A percentile compares a stretch with the other conserved stretches of the same genome.
Conservation (phyloP, 768 basidiomycete species). For the Leccinum subgranulosum region DNA sequence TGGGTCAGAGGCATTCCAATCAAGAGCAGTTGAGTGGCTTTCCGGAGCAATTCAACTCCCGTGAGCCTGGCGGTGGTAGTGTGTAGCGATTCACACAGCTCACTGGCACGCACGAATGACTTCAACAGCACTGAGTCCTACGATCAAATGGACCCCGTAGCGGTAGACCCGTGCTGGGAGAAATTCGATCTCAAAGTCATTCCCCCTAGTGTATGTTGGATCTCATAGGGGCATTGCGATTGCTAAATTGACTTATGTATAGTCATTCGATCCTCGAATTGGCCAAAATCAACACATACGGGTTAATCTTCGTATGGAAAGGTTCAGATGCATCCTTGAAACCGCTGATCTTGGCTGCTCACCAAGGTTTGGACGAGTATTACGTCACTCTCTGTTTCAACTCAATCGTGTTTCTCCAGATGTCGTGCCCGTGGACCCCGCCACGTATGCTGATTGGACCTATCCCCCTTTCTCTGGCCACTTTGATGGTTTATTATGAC, state of each 20-base stretch:
- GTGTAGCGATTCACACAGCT: background rate
- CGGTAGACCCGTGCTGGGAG: constrained; percentile 52
- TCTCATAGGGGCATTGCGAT: background rate
- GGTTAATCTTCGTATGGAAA: constrained; percentile 56
- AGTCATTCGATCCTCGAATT: constrained; percentile 51
- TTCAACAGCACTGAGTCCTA: constrained; percentile 46
- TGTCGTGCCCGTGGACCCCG: constrained; percentile 63
- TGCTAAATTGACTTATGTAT: background rate
- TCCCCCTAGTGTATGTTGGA: constrained; percentile 53
- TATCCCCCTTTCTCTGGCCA: constrained; percentile 63
- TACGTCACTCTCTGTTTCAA: background rate
- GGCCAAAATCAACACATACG: constrained; percentile 61
- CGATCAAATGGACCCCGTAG: constrained; percentile 47
- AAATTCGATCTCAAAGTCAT: constrained; percentile 52
- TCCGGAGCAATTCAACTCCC: constrained; percentile 41
- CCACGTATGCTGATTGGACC: constrained; percentile 54
- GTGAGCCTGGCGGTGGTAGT: constrained; percentile 24
- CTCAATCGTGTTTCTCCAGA: constrained; percentile 35
- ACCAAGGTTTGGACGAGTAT: constrained; percentile 43
- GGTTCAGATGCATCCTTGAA: constrained; percentile 48
- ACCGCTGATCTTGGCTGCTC: constrained; percentile 52
- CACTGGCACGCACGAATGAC: constrained; percentile 3
- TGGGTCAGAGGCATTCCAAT: constrained; percentile 34
- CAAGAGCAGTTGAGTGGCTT: constrained; percentile 35
- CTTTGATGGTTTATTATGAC: constrained; percentile 44